These are phyloP conservation scores for Cryptomeria japonica DNA, from an alignment of 75 land plant genomes.

Conservation along the genomic window DNA sequence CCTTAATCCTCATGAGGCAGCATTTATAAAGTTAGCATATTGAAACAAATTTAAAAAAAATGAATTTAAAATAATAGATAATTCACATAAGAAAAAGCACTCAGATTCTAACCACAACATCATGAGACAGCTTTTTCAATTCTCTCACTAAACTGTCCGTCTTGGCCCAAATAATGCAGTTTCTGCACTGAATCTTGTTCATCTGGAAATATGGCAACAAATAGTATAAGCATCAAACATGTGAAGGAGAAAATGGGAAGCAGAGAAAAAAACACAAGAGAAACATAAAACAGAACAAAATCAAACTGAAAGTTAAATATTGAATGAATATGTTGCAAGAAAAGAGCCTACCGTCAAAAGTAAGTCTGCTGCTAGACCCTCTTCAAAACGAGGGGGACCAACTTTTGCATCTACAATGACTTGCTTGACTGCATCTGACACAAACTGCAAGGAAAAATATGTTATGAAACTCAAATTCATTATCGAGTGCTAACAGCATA, in stretches of 20 bases:
- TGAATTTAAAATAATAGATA: neutral
- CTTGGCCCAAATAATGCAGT: conserved; percentile 91
- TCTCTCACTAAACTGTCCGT: conserved; percentile 63
- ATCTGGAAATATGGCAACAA: conserved; percentile 43
- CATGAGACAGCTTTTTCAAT: conserved; percentile 42
- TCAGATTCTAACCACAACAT: conserved; percentile 40
- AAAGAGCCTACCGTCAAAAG: conserved; percentile 65
- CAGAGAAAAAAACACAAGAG: neutral
- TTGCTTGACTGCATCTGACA: conserved; percentile 65
- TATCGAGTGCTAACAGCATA: neutral
- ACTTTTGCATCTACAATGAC: conserved; percentile 93
- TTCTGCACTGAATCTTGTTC: conserved; percentile 52
- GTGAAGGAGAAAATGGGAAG: neutral
- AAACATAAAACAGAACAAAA: neutral
- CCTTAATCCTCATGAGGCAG: neutral
- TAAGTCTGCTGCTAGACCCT: conserved; percentile 75
- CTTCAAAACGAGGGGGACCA: conserved; percentile 80
- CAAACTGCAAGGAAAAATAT: conserved; percentile 35
- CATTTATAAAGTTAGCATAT: neutral
- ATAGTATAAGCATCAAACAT: neutral
- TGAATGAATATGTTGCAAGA: neutral
- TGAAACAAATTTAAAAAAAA: neutral
- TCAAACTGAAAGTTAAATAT: neutral
- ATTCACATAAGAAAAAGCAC: neutral
- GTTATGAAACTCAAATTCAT: neutral